Evolutionary conservation across 2,329 filamentous ascomycete species (phyloP).

Genomic region (Nigrospora oryzae): DNA sequence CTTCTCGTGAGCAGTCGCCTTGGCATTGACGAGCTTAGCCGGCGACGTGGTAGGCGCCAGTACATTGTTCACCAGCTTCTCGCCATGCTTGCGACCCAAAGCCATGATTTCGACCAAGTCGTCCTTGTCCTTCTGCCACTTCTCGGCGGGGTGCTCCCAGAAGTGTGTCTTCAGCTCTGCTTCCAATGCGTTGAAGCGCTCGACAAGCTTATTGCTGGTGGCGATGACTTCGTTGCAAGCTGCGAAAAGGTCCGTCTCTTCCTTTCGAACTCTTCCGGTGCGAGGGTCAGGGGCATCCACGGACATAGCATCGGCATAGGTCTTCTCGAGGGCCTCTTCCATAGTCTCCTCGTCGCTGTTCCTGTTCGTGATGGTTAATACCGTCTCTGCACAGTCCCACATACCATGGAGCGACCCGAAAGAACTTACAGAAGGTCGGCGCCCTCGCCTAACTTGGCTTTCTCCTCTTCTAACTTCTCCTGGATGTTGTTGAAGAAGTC

Average conservation of each 20-base stretch:
- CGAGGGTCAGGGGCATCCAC: background rate
- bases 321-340: background rate
- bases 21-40: slow-evolving; percentile 7
- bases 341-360: background rate
- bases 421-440: background rate
- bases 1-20: slow-evolving; percentile 14
- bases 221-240: background rate
- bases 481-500: background rate
- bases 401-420: too few species aligned
- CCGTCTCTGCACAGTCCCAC: too few species aligned
- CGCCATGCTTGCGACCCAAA: slow-evolving; percentile 21
- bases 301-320: background rate
- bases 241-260: background rate
- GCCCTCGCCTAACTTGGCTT: background rate
- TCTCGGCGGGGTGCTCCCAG: slow-evolving; percentile 10
- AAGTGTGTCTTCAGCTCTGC: background rate
- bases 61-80: slow-evolving; percentile 16
- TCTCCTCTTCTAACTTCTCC: background rate
- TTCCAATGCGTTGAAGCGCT: background rate
- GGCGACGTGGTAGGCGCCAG: slow-evolving; percentile 10
- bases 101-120: slow-evolving; percentile 21
- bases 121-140: slow-evolving; percentile 24
- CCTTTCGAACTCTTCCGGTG: background rate
- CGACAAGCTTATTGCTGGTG: background rate
- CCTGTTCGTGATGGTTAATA: too few species aligned